These are phyloP conservation scores for Pezicula radicicola DNA, from an alignment of 2,329 filamentous ascomycete species.

Conservation along the genomic window DNA sequence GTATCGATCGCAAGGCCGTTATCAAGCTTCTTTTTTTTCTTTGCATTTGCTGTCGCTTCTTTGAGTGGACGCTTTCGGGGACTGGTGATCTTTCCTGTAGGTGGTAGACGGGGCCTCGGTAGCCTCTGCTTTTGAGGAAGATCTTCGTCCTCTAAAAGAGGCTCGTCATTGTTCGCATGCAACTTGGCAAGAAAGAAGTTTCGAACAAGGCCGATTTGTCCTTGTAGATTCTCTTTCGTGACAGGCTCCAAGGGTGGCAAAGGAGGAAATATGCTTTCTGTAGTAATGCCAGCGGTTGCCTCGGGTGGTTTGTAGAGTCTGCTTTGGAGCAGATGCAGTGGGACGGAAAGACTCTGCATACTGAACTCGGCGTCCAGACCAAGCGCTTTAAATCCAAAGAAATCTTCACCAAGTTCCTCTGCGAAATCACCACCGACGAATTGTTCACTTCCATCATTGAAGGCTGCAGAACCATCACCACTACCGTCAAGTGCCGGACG, in stretches of 20 bases:
- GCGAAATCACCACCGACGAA: constrained; percentile 97
- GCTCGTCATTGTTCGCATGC: constrained; percentile 76
- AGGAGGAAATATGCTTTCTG: constrained; percentile 54
- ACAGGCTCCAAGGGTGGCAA: constrained; percentile 73
- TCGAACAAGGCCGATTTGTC: constrained; percentile 83
- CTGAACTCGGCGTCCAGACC: constrained; percentile 91
- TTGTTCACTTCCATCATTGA: constrained; percentile 95
- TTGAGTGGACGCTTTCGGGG: constrained; percentile 79
- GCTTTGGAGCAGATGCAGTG: constrained; percentile 89
- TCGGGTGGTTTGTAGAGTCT: constrained; percentile 80
- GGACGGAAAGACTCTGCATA: constrained; percentile 82
- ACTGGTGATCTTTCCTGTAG: constrained; percentile 81
- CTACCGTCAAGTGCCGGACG: constrained; percentile 84
- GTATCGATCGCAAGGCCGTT: constrained; percentile 36
- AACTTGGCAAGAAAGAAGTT: constrained; percentile 91
- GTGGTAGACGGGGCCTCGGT: constrained; percentile 59
- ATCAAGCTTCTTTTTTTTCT: constrained; percentile 82
- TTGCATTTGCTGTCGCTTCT: constrained; percentile 78
- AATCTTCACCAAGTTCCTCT: constrained; percentile 96
- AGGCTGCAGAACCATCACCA: constrained; percentile 82
- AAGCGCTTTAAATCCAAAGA: constrained; percentile 96
- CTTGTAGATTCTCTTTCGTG: constrained; percentile 71
- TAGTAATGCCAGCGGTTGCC: constrained; percentile 55
- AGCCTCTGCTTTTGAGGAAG: constrained; percentile 82
- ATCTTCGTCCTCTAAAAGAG: constrained; percentile 91